Conservation (phyloP, 169 alveolate species). For the Plasmodium berghei region DNA sequence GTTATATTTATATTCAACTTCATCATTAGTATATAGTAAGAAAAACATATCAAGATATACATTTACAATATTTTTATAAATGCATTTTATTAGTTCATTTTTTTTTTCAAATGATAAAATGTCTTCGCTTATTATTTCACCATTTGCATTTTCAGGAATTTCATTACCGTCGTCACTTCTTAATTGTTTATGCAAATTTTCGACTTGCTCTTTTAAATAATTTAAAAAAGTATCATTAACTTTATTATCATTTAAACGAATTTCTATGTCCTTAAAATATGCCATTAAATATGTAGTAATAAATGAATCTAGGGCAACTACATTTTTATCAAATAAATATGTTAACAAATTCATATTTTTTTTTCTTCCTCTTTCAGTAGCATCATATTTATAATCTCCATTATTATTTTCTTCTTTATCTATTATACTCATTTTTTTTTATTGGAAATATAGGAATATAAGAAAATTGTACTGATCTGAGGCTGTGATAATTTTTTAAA, state of each 20-base stretch:
- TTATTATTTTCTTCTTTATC: neutral
- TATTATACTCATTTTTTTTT: neutral
- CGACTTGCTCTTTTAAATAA: conserved; percentile 6
- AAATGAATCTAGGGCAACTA: conserved; percentile 22
- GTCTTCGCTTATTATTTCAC: neutral
- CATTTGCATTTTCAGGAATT: neutral
- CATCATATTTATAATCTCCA: neutral
- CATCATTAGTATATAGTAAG: conserved; percentile 19
- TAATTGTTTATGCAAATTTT: neutral
- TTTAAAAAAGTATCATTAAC: conserved; percentile 18
- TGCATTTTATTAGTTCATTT: neutral
- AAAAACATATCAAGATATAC: conserved; percentile 27
- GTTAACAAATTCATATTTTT: conserved; percentile 1
- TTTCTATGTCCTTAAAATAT: conserved; percentile 18
- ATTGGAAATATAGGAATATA: neutral
- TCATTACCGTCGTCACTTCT: neutral
- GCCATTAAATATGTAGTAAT: conserved; percentile 17
- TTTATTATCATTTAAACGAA: conserved; percentile 12
- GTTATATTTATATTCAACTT: conserved; percentile 29
- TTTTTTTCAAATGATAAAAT: neutral
- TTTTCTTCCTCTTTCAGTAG: neutral
- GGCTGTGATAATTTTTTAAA: too few species aligned
- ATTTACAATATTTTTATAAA: conserved; percentile 8
- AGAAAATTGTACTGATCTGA: too few species aligned
- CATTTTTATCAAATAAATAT: conserved; percentile 20